Evolutionary conservation across 2,329 filamentous ascomycete genomes (phyloP).

Genomic region (Magnaporthiopsis incrustans): DNA sequence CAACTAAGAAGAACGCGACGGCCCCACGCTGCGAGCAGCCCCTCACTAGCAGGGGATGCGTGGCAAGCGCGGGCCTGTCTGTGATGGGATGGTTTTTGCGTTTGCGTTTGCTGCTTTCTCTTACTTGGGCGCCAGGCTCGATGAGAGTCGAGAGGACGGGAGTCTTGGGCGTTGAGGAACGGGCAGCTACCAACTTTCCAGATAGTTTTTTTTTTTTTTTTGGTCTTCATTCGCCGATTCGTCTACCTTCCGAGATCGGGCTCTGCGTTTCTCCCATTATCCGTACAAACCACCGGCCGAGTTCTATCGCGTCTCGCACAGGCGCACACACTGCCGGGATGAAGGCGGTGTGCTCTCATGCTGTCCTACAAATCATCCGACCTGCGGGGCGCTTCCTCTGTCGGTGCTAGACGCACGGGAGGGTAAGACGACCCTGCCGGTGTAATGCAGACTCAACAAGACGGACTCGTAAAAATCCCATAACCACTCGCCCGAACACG

Average conservation of each 20-base stretch:
- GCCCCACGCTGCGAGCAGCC: background rate
- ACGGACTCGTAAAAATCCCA: background rate
- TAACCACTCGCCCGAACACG: background rate
- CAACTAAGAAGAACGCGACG: background rate
- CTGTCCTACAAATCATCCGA: background rate
- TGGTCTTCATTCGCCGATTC: too few species aligned
- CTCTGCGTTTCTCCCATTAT: background rate
- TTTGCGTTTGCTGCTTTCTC: background rate
- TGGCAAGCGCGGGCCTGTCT: background rate
- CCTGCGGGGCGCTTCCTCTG: background rate
- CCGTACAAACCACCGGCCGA: too few species aligned
- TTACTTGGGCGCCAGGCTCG: background rate
- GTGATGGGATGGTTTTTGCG: background rate
- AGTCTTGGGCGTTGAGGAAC: background rate
- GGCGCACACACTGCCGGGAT: background rate
- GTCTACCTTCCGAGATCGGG: too few species aligned
- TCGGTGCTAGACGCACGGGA: background rate
- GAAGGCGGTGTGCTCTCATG: background rate
- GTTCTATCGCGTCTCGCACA: background rate
- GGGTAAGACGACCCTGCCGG: background rate
- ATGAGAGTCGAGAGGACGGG: background rate
- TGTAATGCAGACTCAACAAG: background rate
- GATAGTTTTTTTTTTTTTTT: too few species aligned
- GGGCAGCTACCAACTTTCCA: too few species aligned
- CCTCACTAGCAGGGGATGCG: background rate